Evolutionary conservation across 2,329 filamentous ascomycete genomes (phyloP).

Genomic region (Pseudogymnoascus sp.): DNA sequence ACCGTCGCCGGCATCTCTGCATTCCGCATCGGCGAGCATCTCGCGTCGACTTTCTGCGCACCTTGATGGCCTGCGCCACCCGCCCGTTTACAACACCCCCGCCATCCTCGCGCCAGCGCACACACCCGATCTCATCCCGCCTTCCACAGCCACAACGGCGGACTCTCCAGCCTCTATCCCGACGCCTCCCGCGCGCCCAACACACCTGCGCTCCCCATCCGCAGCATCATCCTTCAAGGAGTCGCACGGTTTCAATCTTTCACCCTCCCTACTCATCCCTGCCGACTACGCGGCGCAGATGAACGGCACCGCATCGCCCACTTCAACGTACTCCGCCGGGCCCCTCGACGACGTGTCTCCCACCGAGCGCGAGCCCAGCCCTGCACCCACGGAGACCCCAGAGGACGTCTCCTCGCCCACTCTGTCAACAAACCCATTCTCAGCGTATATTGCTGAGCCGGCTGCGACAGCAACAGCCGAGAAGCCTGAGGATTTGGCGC

Average conservation of each 20-base stretch:
- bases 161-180: not conserved
- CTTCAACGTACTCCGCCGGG: not conserved
- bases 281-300: slow-evolving; percentile 50
- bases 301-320: not conserved
- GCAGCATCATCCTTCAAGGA: slow-evolving; percentile 49
- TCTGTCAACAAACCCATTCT: not conserved
- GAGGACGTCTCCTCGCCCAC: not conserved
- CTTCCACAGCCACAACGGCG: slow-evolving; percentile 17
- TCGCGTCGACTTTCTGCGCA: not conserved
- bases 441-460: not conserved
- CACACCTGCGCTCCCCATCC: slow-evolving; percentile 27
- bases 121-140: slow-evolving; percentile 26
- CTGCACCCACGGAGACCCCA: not conserved
- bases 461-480: not conserved
- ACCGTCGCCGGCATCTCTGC: not conserved
- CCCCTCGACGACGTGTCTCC: not conserved
- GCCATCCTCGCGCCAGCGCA: slow-evolving; percentile 23
- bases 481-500: not conserved
- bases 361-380: not conserved
- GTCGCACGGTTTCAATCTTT: slow-evolving; percentile 50
- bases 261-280: slow-evolving; percentile 55
- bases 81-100: slow-evolving; percentile 22
- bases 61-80: not conserved
- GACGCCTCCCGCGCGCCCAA: slow-evolving; percentile 16
- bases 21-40: slow-evolving; percentile 1